Conservation (phyloP, 164 flowering plant genomes). For the Macadamia tetraphylla region DNA sequence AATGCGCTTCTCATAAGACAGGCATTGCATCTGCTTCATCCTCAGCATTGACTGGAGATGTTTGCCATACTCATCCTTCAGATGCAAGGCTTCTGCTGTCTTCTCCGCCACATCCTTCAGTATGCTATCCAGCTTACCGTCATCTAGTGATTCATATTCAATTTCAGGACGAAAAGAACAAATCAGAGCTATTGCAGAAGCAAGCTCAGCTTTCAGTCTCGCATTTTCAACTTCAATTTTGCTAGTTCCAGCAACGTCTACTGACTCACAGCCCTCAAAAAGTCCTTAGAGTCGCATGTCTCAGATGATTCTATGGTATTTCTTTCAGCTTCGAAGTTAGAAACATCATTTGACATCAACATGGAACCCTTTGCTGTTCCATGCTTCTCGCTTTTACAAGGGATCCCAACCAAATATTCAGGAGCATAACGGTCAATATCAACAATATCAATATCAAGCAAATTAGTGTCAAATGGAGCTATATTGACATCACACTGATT, state of each 20-base stretch:
- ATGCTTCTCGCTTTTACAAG: constrained; percentile 51
- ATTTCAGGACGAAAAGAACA: constrained; percentile 56
- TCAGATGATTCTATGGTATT: constrained; percentile 15
- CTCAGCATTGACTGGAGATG: constrained; percentile 73
- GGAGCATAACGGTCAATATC: constrained; percentile 91
- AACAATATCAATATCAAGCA: constrained; percentile 76
- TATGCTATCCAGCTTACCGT: constrained; percentile 49
- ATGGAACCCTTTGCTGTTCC: constrained; percentile 46
- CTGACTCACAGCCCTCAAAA: constrained; percentile 52
- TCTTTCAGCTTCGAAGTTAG: constrained; percentile 47
- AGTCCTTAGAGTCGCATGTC: constrained; percentile 42
- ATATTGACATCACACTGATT: constrained; percentile 86
- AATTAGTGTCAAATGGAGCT: constrained; percentile 72
- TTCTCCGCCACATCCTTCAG: constrained; percentile 72
- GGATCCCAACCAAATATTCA: constrained; percentile 49
- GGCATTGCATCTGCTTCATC: constrained; percentile 69
- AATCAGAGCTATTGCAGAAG: constrained; percentile 71
- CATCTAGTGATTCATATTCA: constrained; percentile 66
- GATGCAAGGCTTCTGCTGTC: constrained; percentile 86
- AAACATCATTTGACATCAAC: constrained; percentile 51
- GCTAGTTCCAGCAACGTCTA: constrained; percentile 95
- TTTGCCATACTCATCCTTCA: constrained; percentile 87
- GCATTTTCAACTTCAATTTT: constrained; percentile 97
- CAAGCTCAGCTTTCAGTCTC: constrained; percentile 91
- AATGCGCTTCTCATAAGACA: constrained; percentile 86